Evolutionary conservation across 2,329 filamentous ascomycete genomes (phyloP).

Genomic region (Fusarium proliferatum): DNA sequence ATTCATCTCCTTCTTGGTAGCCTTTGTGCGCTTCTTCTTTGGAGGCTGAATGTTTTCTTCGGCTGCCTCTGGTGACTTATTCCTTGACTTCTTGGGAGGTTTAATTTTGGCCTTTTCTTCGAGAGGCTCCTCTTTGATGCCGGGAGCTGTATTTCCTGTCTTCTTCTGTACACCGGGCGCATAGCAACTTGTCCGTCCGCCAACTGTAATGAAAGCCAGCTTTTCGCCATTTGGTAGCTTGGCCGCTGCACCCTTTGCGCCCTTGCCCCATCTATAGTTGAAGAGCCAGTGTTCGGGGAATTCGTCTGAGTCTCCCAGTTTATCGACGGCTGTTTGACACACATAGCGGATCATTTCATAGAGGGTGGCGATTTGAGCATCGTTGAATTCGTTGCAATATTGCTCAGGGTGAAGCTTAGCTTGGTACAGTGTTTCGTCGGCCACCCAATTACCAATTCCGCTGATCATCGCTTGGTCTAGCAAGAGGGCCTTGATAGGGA

Average conservation of each 20-base stretch:
- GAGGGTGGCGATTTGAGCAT: conserved; percentile 76
- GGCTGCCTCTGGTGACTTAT: conserved; percentile 34
- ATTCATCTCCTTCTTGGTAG: conserved; percentile 40
- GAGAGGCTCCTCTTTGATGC: conserved; percentile 57
- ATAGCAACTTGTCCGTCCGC: conserved; percentile 89
- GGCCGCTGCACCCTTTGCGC: conserved; percentile 76
- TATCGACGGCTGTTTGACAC: conserved; percentile 81
- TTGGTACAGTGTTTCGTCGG: conserved; percentile 92
- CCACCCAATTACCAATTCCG: conserved; percentile 97
- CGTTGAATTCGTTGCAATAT: conserved; percentile 83
- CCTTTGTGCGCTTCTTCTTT: conserved; percentile 39
- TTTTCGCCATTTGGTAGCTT: conserved; percentile 85
- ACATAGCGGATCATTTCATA: conserved; percentile 81
- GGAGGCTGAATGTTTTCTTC: conserved; percentile 40
- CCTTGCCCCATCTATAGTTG: conserved; percentile 89
- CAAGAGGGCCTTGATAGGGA: conserved; percentile 89
- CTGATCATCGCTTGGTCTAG: conserved; percentile 90
- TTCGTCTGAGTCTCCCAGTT: conserved; percentile 81
- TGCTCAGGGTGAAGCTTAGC: conserved; percentile 92
- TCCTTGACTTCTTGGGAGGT: conserved; percentile 43
- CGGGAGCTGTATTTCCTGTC: conserved; percentile 57
- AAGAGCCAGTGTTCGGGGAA: conserved; percentile 93
- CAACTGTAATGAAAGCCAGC: conserved; percentile 87
- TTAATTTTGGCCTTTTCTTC: conserved; percentile 44
- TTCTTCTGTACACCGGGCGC: conserved; percentile 91